These are phyloP conservation scores for Schizophyllum commune DNA, from an alignment of 1,284 basidiomycete genomes.

Conservation along the genomic window DNA sequence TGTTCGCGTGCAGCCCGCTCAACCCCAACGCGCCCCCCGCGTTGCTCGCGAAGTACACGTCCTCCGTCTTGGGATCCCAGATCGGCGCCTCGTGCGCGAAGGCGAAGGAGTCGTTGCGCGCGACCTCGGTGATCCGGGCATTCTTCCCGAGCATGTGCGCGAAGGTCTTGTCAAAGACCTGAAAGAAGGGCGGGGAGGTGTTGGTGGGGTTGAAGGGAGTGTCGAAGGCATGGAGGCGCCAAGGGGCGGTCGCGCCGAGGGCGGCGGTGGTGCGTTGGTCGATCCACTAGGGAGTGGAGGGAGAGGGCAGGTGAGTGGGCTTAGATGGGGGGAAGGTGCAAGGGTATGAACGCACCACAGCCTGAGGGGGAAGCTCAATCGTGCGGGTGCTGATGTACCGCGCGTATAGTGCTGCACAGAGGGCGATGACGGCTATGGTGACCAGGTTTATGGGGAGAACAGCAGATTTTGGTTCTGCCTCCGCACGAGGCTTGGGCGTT, in stretches of 20 bases:
- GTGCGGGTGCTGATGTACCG: too few species aligned
- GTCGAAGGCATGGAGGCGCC: slow-evolving; percentile 27
- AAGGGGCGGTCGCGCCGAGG: slow-evolving; percentile 28
- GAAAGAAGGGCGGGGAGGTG: slow-evolving; percentile 10
- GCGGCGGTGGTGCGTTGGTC: slow-evolving; percentile 36
- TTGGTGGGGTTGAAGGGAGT: slow-evolving; percentile 29
- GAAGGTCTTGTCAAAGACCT: slow-evolving; percentile 9
- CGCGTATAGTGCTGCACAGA: too few species aligned
- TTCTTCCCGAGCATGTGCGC: slow-evolving; percentile 7
- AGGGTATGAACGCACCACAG: too few species aligned
- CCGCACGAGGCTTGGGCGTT: too few species aligned
- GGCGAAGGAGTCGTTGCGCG: slow-evolving; percentile 9
- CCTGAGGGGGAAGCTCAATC: too few species aligned
- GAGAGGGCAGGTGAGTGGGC: too few species aligned
- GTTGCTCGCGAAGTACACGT: slow-evolving; percentile 44
- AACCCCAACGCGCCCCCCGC: slow-evolving; percentile 31
- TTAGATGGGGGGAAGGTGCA: too few species aligned
- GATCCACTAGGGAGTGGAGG: slow-evolving; percentile 26
- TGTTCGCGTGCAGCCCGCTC: slow-evolving; percentile 36
- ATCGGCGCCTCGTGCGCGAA: slow-evolving; percentile 11
- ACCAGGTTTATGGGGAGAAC: too few species aligned
- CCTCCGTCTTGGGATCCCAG: slow-evolving; percentile 50
- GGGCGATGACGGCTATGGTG: too few species aligned
- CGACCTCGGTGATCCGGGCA: slow-evolving; percentile 8
- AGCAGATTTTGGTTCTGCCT: too few species aligned